A percentile compares a stretch with the other conserved stretches of the same genome.
These are phyloP conservation scores for Soucietia sequanensis DNA, from an alignment of 805 yeast genomes.

Conservation along the genomic window DNA sequence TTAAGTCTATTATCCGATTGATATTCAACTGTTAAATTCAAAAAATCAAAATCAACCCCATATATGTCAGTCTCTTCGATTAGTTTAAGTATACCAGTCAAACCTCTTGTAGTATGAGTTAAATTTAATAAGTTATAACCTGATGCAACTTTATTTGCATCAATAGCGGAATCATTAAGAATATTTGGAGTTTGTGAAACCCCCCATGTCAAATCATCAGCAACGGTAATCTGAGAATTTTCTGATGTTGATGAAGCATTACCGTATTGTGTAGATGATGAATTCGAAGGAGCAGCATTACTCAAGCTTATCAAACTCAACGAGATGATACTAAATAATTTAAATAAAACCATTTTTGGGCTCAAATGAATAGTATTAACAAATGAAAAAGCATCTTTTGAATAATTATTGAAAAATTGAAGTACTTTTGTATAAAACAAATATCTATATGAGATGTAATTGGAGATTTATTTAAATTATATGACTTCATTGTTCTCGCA, in stretches of 20 bases:
- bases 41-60: conserved; percentile 20
- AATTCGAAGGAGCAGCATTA: too few relatives aligned
- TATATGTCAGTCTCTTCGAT: conserved; percentile 18
- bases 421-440: too few relatives aligned
- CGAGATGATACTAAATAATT: too few relatives aligned
- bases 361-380: too few relatives aligned
- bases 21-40: conserved; percentile 18
- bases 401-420: too few relatives aligned
- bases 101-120: conserved; percentile 8
- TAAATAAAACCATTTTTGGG: too few relatives aligned
- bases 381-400: too few relatives aligned
- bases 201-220: conserved; percentile 6
- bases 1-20: conserved; percentile 15
- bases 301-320: too few relatives aligned
- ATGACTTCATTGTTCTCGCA: too few relatives aligned
- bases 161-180: conserved; percentile 15
- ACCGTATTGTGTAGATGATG: too few relatives aligned
- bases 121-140: conserved; percentile 17
- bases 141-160: conserved; percentile 18
- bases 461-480: too few relatives aligned
- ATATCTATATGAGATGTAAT: too few relatives aligned
- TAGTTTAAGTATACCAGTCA: conserved; percentile 15
- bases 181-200: conserved; percentile 19
- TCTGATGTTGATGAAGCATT: background rate
- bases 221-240: conserved; percentile 4